Percentiles rank a stretch among this genome's conserved stretches.
These are phyloP conservation scores for Podila horticola DNA, from an alignment of 192 early-diverging fungal genomes.

Conservation along the genomic window DNA sequence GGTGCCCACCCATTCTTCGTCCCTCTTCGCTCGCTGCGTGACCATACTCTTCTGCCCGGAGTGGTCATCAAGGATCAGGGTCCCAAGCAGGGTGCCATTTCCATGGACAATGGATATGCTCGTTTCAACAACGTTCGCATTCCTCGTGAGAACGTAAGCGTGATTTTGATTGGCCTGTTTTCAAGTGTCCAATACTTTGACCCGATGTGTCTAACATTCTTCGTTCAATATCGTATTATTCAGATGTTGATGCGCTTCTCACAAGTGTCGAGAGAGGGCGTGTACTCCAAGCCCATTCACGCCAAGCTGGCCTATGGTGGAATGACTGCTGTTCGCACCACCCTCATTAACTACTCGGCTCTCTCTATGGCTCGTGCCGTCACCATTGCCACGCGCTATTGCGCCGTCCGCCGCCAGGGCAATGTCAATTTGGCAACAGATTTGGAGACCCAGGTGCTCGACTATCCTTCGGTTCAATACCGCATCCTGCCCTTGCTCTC, in stretches of 20 bases:
- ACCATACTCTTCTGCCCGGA: conserved; percentile 78
- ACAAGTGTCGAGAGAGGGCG: conserved; percentile 75
- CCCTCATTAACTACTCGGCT: conserved; percentile 72
- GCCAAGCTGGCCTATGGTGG: conserved; percentile 81
- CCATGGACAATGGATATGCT: conserved; percentile 89
- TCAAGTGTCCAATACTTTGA: not conserved
- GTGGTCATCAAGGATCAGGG: conserved; percentile 86
- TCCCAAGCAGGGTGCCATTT: conserved; percentile 87
- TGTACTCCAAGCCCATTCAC: conserved; percentile 77
- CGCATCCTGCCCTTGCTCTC: conserved; percentile 42
- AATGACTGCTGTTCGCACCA: conserved; percentile 78
- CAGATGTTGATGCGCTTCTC: conserved; percentile 92
- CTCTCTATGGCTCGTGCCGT: conserved; percentile 60
- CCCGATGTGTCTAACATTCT: too few species aligned
- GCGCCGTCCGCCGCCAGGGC: conserved; percentile 70
- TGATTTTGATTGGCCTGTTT: too few species aligned
- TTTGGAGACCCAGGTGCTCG: conserved; percentile 43
- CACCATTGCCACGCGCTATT: conserved; percentile 77
- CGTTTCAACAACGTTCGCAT: conserved; percentile 83
- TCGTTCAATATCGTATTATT: conserved; percentile 13
- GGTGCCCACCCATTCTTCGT: conserved; percentile 87
- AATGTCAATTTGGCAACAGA: conserved; percentile 52
- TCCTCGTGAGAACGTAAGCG: conserved; percentile 75
- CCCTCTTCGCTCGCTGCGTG: conserved; percentile 77
- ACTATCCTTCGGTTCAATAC: conserved; percentile 51